These are phyloP conservation scores for Phalaenopsis hybrid DNA, from an alignment of 116 monocot species.

Conservation along the genomic window DNA sequence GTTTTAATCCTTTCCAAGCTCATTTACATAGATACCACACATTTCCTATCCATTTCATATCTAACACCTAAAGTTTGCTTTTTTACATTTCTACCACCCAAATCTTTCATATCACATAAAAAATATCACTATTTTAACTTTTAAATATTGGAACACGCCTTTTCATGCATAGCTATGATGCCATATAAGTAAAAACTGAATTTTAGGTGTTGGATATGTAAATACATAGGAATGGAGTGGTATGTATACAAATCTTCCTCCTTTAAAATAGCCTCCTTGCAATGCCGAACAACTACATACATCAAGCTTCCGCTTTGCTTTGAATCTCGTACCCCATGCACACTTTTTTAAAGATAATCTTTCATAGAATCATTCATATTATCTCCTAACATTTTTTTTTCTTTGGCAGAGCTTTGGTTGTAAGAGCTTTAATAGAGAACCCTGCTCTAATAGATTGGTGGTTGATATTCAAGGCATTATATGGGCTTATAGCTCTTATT, in stretches of 20 bases:
- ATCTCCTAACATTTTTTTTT: conserved; percentile 3
- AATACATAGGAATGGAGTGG: no score
- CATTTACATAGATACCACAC: no score
- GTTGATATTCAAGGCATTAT: conserved; percentile 77
- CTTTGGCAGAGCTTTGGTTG: conserved; percentile 72
- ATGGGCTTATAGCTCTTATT: conserved; percentile 69
- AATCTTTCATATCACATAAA: no score
- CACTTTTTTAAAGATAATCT: background rate
- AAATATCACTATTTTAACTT: no score
- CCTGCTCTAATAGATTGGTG: conserved; percentile 79
- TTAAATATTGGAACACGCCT: no score
- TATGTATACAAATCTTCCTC: no score
- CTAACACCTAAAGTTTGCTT: no score
- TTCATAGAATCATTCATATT: background rate
- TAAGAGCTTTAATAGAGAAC: conserved; percentile 84
- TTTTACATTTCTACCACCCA: no score
- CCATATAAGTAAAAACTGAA: no score
- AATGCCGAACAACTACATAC: background rate
- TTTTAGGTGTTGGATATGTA: no score
- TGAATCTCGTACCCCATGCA: background rate
- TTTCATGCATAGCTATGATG: no score
- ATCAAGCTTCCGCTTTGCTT: background rate
- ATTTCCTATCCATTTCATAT: no score
- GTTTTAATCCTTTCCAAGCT: background rate
- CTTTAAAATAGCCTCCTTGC: background rate